Conservation (phyloP, 257 asterid genomes). For the Solanum pinnatisectum region DNA sequence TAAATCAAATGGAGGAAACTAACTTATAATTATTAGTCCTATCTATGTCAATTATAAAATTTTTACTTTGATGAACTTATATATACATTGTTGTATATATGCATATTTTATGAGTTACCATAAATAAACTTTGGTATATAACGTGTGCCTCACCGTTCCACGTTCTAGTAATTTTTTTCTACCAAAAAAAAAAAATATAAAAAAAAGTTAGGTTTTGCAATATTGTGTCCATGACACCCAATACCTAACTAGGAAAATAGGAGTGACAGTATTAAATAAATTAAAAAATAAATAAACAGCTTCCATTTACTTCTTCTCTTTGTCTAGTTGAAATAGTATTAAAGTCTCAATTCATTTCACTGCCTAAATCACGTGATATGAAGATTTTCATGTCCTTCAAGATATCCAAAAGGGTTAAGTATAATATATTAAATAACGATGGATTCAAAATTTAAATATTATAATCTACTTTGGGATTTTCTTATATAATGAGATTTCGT, state of each 20-base stretch:
- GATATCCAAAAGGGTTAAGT: neutral
- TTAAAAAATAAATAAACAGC: neutral
- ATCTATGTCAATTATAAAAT: too few species aligned
- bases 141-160: neutral
- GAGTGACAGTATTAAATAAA: neutral
- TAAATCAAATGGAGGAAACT: neutral
- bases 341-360: neutral
- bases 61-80: too few species aligned
- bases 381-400: neutral
- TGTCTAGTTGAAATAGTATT: neutral
- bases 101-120: neutral
- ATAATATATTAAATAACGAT: neutral
- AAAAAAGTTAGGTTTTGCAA: neutral
- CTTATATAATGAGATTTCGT: neutral
- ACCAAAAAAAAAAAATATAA: neutral
- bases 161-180: neutral
- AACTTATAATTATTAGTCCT: too few species aligned
- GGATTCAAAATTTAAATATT: neutral
- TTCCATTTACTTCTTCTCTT: neutral
- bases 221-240: neutral
- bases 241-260: neutral
- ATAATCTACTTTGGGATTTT: neutral
- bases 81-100: neutral
- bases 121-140: neutral
- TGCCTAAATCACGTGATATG: neutral